Conservation (phyloP, 2,329 filamentous ascomycete species). For the Cladosporium phlei region DNA sequence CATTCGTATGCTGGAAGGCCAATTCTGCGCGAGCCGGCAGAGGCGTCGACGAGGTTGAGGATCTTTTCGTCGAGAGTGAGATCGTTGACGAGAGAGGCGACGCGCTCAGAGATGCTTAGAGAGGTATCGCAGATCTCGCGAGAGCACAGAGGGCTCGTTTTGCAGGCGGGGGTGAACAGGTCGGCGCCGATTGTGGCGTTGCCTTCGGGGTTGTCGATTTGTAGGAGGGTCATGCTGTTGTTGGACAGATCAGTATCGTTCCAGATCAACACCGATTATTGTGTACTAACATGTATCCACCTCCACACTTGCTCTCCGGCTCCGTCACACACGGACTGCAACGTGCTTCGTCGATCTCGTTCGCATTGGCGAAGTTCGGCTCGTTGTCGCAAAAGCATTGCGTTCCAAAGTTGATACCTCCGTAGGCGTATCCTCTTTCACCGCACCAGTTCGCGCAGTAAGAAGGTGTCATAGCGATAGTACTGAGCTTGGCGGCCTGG, state of each 20-base stretch:
- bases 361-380: conserved; percentile 10
- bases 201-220: conserved; percentile 8
- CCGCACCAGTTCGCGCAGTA: conserved; percentile 13
- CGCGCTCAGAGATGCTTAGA: conserved; percentile 3
- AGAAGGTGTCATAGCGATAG: conserved; percentile 11
- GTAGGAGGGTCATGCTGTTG: conserved; percentile 8
- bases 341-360: conserved; percentile 7
- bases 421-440: conserved; percentile 11
- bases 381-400: conserved; percentile 12
- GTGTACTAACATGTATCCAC: conserved; percentile 3
- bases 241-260: neutral
- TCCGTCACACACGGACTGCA: conserved; percentile 9
- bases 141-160: conserved; percentile 10
- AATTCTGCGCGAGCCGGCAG: conserved; percentile 47
- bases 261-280: neutral
- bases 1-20: conserved; percentile 54
- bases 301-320: conserved; percentile 8
- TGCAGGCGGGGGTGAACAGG: conserved; percentile 10
- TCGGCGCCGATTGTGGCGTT: conserved; percentile 3
- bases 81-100: conserved; percentile 8
- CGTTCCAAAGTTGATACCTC: conserved; percentile 10
- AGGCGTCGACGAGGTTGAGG: conserved; percentile 43
- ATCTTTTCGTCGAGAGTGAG: conserved; percentile 8
- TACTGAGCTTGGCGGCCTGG: conserved; percentile 10
- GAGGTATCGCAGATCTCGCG: neutral